Evolutionary conservation across 495 filamentous ascomycete genomes (phyloP).

Genomic region (Xylaria longipes): DNA sequence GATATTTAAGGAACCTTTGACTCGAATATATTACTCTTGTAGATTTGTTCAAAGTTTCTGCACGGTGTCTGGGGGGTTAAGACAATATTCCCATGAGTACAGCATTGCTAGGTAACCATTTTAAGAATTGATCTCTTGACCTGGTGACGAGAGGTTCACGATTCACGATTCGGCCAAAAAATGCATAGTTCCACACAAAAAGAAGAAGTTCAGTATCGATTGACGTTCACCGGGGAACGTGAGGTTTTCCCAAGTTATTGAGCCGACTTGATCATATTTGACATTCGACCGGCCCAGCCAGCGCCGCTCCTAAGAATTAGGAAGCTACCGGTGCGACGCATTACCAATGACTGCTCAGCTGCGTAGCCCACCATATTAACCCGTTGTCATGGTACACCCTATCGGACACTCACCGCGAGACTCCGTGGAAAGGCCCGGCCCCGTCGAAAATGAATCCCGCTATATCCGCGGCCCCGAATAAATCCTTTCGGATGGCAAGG

Average conservation of each 20-base stretch:
- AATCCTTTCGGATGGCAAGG: background rate
- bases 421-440: background rate
- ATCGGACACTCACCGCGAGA: background rate
- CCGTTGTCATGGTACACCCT: background rate
- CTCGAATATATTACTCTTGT: slow-evolving; percentile 1
- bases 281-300: background rate
- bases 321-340: background rate
- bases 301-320: background rate
- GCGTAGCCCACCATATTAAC: background rate
- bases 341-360: background rate
- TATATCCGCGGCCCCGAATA: slow-evolving; percentile 17
- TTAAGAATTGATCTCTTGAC: background rate
- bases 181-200: background rate
- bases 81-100: no score
- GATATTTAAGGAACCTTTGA: background rate
- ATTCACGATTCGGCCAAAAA: background rate
- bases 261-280: no score
- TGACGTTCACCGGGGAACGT: background rate
- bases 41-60: background rate
- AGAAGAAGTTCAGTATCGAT: background rate
- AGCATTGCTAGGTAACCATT: no score
- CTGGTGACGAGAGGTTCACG: background rate
- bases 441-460: background rate
- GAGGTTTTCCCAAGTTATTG: background rate
- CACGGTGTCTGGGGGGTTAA: no score